These are phyloP conservation scores for Echinosophora koreensis DNA, from an alignment of 306 rosid species.

Conservation along the genomic window DNA sequence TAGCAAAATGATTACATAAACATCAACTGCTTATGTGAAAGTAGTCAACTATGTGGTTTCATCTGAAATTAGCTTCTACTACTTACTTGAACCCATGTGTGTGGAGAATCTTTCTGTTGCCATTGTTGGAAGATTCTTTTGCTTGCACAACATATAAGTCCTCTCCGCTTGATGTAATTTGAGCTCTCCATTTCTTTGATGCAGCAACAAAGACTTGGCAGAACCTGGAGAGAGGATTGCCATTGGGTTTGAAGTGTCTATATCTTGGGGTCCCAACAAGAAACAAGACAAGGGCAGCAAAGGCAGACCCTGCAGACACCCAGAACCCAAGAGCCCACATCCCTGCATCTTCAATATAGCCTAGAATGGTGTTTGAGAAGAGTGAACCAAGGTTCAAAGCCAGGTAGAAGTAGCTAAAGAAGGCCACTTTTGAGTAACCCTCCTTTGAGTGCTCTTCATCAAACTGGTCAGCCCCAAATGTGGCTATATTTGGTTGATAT, in stretches of 20 bases:
- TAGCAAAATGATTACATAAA: neutral
- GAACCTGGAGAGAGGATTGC: slow-evolving; percentile 72
- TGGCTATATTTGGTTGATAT: slow-evolving; percentile 68
- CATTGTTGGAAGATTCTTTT: slow-evolving; percentile 55
- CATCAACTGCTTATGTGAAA: neutral
- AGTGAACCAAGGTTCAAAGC: slow-evolving; percentile 73
- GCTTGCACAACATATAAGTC: slow-evolving; percentile 58
- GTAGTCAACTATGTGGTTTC: neutral
- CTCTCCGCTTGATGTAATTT: slow-evolving; percentile 43
- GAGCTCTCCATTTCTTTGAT: slow-evolving; percentile 54
- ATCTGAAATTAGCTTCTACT: neutral
- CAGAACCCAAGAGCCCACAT: slow-evolving; percentile 67
- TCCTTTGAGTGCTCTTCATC: slow-evolving; percentile 61
- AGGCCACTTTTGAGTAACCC: slow-evolving; percentile 58
- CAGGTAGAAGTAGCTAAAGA: slow-evolving; percentile 69
- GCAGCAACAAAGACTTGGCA: slow-evolving; percentile 77
- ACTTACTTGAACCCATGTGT: slow-evolving; percentile 65
- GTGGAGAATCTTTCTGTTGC: slow-evolving; percentile 65
- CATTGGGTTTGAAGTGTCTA: slow-evolving; percentile 63
- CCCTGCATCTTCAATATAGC: slow-evolving; percentile 68
- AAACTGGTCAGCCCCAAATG: slow-evolving; percentile 76
- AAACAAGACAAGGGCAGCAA: slow-evolving; percentile 55
- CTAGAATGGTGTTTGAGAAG: slow-evolving; percentile 72
- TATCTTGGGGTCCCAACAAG: slow-evolving; percentile 61
- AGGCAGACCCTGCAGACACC: slow-evolving; percentile 63